Evolutionary conservation across 169 alveolate species (phyloP).

Genomic region (Neospora caninum): DNA sequence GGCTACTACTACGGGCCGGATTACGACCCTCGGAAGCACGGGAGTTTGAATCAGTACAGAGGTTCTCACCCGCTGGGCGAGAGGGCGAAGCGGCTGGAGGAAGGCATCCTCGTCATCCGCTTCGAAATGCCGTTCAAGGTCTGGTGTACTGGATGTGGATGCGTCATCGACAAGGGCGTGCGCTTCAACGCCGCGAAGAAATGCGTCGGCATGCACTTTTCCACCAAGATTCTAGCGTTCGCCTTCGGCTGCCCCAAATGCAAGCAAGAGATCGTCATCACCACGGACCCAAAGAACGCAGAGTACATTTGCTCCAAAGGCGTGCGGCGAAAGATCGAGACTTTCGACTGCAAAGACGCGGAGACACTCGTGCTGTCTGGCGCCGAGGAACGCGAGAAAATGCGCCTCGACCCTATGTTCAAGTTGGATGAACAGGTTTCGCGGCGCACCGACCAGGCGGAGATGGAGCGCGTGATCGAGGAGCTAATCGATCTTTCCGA

Average conservation of each 20-base stretch:
- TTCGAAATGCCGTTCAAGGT: conserved; percentile 87
- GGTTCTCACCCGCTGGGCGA: conserved; percentile 53
- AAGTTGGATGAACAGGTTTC: not conserved
- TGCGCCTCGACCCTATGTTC: not conserved
- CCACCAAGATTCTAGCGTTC: conserved; percentile 80
- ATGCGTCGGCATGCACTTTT: conserved; percentile 77
- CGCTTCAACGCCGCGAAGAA: conserved; percentile 85
- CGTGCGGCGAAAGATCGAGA: conserved; percentile 78
- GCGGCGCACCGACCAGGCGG: not conserved
- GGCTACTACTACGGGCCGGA: conserved; percentile 64
- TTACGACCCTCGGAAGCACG: conserved; percentile 52
- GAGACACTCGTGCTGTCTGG: not conserved
- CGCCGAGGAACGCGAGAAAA: not conserved
- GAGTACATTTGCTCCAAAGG: conserved; percentile 81
- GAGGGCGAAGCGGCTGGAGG: conserved; percentile 22
- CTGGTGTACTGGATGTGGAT: conserved; percentile 76
- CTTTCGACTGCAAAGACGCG: not conserved
- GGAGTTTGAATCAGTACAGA: conserved; percentile 30
- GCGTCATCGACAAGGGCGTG: conserved; percentile 83
- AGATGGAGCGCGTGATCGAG: not conserved
- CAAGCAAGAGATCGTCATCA: conserved; percentile 73
- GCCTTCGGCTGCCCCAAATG: conserved; percentile 81
- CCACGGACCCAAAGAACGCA: conserved; percentile 83
- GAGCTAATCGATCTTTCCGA: not conserved
- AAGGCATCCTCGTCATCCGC: conserved; percentile 71